A percentile compares a stretch with the other conserved stretches of the same genome.
Conservation (phyloP, 768 basidiomycete genomes). For the Hericium alpestre region DNA sequence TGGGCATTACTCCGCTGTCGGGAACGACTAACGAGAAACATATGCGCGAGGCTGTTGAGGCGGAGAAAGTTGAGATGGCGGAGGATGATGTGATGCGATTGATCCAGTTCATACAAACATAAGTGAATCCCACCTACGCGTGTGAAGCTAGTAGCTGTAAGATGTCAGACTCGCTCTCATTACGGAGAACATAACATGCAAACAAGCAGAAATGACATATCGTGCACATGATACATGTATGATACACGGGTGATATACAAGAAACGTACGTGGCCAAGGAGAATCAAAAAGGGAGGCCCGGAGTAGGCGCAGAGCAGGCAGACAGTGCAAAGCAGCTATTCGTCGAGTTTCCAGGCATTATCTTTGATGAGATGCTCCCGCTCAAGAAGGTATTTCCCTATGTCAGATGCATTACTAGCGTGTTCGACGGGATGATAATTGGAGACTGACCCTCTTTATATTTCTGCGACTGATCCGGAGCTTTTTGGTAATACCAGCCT, state of each 20-base stretch:
- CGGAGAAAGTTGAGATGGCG: constrained; percentile 26
- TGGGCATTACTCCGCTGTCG: constrained; percentile 61
- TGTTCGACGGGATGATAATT: background rate
- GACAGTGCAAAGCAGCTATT: constrained; percentile 13
- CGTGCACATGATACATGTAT: background rate
- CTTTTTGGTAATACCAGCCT: constrained; percentile 79
- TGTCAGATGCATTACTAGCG: background rate
- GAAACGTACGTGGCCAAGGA: background rate
- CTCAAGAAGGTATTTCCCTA: constrained; percentile 76
- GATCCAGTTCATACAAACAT: constrained; percentile 23
- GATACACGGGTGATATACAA: background rate
- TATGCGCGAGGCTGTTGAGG: constrained; percentile 55
- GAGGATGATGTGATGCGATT: constrained; percentile 19
- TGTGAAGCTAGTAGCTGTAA: background rate
- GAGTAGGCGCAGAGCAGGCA: too few relatives aligned
- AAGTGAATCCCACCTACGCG: background rate
- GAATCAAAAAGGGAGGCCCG: too few relatives aligned
- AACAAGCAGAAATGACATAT: background rate
- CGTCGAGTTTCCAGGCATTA: constrained; percentile 65
- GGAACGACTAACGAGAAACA: constrained; percentile 62
- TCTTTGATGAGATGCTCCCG: constrained; percentile 73
- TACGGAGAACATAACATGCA: too few relatives aligned
- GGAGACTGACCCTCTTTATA: constrained; percentile 65
- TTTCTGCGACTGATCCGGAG: constrained; percentile 65
- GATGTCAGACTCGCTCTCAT: background rate